phyloP scores from a whole-genome alignment of 2,329 filamentous ascomycete species.

The Diplodia mutila region DNA sequence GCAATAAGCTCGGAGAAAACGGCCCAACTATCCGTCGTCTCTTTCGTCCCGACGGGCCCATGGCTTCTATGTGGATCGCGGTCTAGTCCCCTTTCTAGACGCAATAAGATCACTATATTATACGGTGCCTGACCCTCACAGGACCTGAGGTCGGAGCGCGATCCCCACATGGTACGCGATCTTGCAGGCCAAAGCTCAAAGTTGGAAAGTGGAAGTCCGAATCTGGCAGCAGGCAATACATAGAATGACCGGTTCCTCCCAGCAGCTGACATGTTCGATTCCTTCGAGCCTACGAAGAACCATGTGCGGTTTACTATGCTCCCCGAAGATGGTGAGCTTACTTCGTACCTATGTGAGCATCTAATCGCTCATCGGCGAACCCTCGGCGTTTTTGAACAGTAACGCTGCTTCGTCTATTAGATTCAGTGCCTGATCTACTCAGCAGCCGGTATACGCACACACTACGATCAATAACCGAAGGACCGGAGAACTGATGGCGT shows the following conservation, averaged over 20 bases:
- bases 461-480: neutral
- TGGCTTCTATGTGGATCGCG: neutral
- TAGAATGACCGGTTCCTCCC: neutral
- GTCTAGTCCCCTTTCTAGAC: neutral
- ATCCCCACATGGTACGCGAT: conserved; percentile 1
- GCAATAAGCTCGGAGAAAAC: conserved; percentile 12
- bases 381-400: neutral
- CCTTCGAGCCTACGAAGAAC: neutral
- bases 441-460: neutral
- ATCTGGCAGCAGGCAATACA: neutral
- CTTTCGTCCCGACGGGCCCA: conserved; percentile 15
- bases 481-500: neutral
- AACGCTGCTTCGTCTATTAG: too few relatives aligned
- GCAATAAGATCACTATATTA: neutral
- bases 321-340: too few relatives aligned
- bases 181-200: neutral
- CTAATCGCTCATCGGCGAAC: neutral
- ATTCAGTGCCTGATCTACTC: too few relatives aligned
- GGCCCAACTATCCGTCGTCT: conserved; percentile 19
- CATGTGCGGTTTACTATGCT: neutral
- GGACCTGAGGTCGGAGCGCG: neutral
- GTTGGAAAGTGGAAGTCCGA: neutral
- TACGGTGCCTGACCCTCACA: neutral
- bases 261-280: neutral
- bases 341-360: too few relatives aligned